Conservation (phyloP, 257 asterid species). For the Solanum piurae region DNA sequence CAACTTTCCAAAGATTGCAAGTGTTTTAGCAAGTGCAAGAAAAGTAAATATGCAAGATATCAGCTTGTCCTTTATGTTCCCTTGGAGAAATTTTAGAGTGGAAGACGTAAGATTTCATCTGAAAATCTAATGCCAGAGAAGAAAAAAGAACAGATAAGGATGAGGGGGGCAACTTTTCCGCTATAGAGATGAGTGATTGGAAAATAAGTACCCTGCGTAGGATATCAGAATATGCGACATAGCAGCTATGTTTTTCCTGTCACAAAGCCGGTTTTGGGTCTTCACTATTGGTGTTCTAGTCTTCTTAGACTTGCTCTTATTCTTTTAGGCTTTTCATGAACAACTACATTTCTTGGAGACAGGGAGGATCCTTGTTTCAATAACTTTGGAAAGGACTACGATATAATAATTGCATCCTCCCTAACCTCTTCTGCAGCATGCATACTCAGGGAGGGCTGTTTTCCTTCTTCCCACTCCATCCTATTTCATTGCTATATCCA, state of each 20-base stretch:
- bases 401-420: neutral
- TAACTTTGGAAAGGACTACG: neutral
- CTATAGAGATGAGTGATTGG: neutral
- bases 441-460: neutral
- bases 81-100: neutral
- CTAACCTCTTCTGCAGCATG: neutral
- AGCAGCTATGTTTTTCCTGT: neutral
- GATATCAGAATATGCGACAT: neutral
- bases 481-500: neutral
- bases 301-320: neutral
- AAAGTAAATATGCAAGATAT: neutral
- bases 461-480: neutral
- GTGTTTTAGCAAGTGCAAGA: neutral
- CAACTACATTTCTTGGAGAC: neutral
- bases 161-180: neutral
- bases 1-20: neutral
- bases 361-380: neutral
- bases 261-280: neutral
- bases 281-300: neutral
- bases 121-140: neutral
- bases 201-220: neutral
- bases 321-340: neutral
- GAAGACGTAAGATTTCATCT: neutral
- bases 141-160: neutral
- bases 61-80: neutral